These are phyloP conservation scores for Fraxinus quadrangulata DNA, from an alignment of 257 asterid genomes.

Conservation along the genomic window DNA sequence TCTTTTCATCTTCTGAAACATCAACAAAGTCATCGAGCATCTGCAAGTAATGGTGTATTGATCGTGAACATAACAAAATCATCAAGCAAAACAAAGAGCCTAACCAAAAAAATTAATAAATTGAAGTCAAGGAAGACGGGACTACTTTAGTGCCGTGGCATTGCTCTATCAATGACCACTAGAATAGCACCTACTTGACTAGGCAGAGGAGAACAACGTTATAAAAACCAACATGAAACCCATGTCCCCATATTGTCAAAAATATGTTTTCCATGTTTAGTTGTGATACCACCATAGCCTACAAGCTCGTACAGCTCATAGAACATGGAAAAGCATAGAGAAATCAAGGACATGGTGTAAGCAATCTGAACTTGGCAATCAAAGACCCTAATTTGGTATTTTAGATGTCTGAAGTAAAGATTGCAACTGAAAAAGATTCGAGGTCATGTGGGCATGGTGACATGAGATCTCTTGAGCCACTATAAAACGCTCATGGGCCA, in stretches of 20 bases:
- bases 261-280: background rate
- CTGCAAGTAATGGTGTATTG: constrained; percentile 46
- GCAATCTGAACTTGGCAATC: no score
- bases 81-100: constrained; percentile 21
- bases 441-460: background rate
- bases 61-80: constrained; percentile 17
- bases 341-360: no score
- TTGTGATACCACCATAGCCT: background rate
- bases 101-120: constrained; percentile 16
- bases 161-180: constrained; percentile 12
- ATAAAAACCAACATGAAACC: background rate
- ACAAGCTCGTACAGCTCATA: background rate
- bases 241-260: background rate
- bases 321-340: background rate
- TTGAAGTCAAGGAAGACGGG: background rate
- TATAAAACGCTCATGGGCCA: no score
- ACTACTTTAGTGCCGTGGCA: constrained; percentile 2
- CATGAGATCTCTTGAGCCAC: background rate
- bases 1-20: constrained; percentile 91
- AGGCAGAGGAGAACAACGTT: constrained; percentile 17
- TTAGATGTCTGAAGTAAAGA: background rate
- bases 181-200: constrained; percentile 13
- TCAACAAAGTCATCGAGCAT: constrained; percentile 99
- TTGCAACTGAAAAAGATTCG: background rate
- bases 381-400: no score